phyloP scores from a whole-genome alignment of 164 flowering plant species.

The Macadamia integrifolia region DNA sequence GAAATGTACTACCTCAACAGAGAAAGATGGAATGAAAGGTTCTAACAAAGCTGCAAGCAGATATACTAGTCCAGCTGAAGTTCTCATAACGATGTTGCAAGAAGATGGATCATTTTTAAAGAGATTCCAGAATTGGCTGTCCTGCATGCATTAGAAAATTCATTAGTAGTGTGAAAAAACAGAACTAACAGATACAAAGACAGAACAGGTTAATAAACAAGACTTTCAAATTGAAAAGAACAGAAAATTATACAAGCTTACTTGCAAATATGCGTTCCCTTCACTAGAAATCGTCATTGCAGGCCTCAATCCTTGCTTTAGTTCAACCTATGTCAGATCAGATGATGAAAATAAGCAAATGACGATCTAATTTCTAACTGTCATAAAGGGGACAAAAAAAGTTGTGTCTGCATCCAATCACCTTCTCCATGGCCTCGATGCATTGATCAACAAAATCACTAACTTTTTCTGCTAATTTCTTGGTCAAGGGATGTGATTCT shows the following conservation, averaged over 20 bases:
- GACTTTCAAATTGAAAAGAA: neutral
- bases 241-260: slow-evolving; percentile 22
- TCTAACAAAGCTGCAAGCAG: slow-evolving; percentile 82
- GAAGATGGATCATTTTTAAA: slow-evolving; percentile 65
- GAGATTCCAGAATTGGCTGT: slow-evolving; percentile 91
- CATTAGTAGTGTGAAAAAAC: neutral
- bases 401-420: slow-evolving; percentile 10
- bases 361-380: neutral
- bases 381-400: too few relatives aligned
- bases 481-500: too few relatives aligned
- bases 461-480: slow-evolving; percentile 58
- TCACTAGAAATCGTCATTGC: slow-evolving; percentile 90
- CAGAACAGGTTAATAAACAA: neutral
- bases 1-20: slow-evolving; percentile 51
- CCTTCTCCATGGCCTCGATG: slow-evolving; percentile 95
- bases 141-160: slow-evolving; percentile 34
- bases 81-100: slow-evolving; percentile 77
- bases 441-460: slow-evolving; percentile 62
- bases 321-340: slow-evolving; percentile 56
- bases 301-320: slow-evolving; percentile 85
- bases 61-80: slow-evolving; percentile 76
- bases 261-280: slow-evolving; percentile 94
- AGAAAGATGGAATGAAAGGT: slow-evolving; percentile 96
- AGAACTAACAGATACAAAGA: neutral
- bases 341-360: neutral